phyloP scores from a whole-genome alignment of 208 protist species.

The Leishmania martiniquensis region DNA sequence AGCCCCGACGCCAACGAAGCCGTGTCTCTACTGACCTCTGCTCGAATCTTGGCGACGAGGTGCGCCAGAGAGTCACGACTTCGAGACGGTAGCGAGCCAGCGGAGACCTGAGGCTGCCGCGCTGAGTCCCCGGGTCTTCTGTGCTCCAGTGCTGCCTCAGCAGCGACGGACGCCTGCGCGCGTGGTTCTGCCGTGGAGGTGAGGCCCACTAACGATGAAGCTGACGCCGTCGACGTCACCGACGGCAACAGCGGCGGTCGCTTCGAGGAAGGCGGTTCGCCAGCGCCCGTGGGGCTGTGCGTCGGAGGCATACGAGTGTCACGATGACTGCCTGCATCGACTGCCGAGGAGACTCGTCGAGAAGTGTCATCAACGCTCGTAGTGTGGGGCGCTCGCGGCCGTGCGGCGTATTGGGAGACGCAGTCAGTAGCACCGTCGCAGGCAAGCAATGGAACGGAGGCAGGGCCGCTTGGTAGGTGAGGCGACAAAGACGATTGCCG shows the following conservation, averaged over 20 bases:
- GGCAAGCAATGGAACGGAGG: no score
- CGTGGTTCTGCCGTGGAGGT: neutral
- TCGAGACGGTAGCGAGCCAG: neutral
- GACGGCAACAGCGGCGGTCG: conserved; percentile 9
- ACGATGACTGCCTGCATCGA: neutral
- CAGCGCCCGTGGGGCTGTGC: neutral
- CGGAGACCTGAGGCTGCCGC: neutral
- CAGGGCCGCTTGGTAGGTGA: conserved; percentile 4
- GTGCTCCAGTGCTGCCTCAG: neutral
- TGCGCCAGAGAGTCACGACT: conserved; percentile 13
- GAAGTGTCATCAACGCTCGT: neutral
- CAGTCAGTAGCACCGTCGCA: neutral
- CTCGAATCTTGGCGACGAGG: conserved; percentile 29
- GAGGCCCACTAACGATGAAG: neutral
- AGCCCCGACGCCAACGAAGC: neutral
- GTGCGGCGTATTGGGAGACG: neutral
- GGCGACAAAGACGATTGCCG: neutral
- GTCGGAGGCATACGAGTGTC: neutral
- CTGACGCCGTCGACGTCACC: neutral
- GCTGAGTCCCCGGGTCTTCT: neutral
- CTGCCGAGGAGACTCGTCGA: neutral
- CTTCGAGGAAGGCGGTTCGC: neutral
- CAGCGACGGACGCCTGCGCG: neutral
- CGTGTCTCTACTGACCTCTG: conserved; percentile 17
- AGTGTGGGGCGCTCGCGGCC: neutral